Conservation (phyloP, 1,139 yeast species). For the Hemisphaericaspora lyxosophila region DNA sequence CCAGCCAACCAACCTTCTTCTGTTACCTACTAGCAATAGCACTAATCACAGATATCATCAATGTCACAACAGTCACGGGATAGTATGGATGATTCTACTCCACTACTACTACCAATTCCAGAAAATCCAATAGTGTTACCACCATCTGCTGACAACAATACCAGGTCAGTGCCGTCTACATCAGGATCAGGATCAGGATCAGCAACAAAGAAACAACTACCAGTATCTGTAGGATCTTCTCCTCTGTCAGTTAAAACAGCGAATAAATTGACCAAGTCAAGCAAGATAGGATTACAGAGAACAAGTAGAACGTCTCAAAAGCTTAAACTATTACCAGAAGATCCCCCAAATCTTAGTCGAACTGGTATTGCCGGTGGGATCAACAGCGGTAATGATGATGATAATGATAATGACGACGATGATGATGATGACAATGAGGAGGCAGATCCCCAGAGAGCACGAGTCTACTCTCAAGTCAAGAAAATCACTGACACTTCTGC, state of each 20-base stretch:
- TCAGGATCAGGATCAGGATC: constrained; percentile 6
- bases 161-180: constrained; percentile 6
- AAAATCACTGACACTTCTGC: constrained; percentile 90
- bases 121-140: constrained; percentile 30
- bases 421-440: constrained; percentile 24
- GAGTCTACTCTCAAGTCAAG: constrained; percentile 79
- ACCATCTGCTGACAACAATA: too few species aligned
- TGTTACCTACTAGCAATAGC: too few species aligned
- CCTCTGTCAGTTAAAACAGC: constrained; percentile 21
- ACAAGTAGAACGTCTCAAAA: constrained; percentile 87
- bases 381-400: constrained; percentile 17
- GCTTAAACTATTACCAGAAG: constrained; percentile 83
- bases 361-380: constrained; percentile 12
- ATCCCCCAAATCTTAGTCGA: constrained; percentile 44
- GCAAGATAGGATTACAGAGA: constrained; percentile 76
- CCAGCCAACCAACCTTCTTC: too few species aligned
- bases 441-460: constrained; percentile 25
- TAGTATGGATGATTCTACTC: constrained; percentile 22
- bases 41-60: too few species aligned
- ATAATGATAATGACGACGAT: constrained; percentile 22
- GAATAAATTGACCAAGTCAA: constrained; percentile 33
- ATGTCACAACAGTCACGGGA: too few species aligned
- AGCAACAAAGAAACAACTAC: constrained; percentile 4
- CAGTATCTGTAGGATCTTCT: not conserved
- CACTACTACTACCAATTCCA: constrained; percentile 23